A percentile compares a stretch with the other conserved stretches of the same genome.
Conservation (phyloP, 768 basidiomycete genomes). For the Hericium alpestre region DNA sequence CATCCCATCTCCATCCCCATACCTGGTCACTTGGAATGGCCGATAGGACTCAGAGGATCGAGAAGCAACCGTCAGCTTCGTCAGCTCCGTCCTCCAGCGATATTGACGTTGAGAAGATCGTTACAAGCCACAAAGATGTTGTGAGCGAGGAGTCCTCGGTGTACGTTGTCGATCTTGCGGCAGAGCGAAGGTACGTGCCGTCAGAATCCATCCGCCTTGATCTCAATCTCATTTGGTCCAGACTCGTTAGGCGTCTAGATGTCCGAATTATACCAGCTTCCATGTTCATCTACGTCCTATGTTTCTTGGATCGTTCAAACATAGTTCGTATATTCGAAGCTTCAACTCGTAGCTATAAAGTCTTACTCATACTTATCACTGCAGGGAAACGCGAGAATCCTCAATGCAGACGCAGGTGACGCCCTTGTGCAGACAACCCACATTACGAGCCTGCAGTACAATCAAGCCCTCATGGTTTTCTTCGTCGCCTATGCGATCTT, state of each 20-base stretch:
- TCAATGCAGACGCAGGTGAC: constrained; percentile 23
- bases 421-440: constrained; percentile 20
- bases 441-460: constrained; percentile 23
- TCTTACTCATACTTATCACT: neutral
- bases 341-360: neutral
- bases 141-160: neutral
- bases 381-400: constrained; percentile 24
- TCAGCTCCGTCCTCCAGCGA: neutral
- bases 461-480: constrained; percentile 29
- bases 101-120: neutral
- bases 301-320: constrained; percentile 20
- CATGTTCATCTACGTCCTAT: neutral
- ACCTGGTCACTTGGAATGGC: too few relatives aligned
- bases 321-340: constrained; percentile 1
- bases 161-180: neutral
- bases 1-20: too few relatives aligned
- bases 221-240: neutral
- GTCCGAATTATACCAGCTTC: neutral
- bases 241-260: neutral
- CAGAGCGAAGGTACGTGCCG: neutral
- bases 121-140: neutral
- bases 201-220: neutral
- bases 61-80: neutral
- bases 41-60: too few relatives aligned
- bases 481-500: constrained; percentile 29